These are phyloP conservation scores for Fusarium humuli DNA, from an alignment of 2,329 filamentous ascomycete genomes.

Conservation along the genomic window DNA sequence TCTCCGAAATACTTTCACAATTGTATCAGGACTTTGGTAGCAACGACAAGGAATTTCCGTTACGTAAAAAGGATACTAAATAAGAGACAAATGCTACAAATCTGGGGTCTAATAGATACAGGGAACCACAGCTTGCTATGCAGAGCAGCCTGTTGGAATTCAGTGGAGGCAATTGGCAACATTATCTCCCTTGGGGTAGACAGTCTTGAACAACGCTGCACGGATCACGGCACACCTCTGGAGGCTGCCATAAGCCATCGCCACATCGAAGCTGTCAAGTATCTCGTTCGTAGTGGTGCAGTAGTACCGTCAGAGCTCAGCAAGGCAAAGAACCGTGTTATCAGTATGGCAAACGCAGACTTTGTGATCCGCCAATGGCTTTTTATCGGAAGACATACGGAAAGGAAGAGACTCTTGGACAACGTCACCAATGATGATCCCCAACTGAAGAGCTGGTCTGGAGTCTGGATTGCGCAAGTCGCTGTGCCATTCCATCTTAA, in stretches of 20 bases:
- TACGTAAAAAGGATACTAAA: neutral
- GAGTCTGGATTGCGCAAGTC: neutral
- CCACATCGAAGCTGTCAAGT: neutral
- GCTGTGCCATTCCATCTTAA: accelerated
- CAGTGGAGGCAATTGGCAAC: neutral
- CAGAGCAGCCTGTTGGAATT: neutral
- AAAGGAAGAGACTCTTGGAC: accelerated
- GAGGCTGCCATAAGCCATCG: neutral
- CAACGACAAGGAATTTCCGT: accelerated
- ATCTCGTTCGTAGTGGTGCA: neutral
- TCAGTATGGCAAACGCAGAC: neutral
- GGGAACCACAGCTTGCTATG: neutral
- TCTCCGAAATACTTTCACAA: neutral
- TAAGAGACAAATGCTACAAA: neutral
- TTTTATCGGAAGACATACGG: neutral
- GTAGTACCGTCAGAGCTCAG: accelerated
- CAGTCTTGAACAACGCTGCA: neutral
- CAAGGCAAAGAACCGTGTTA: accelerated
- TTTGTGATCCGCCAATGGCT: neutral
- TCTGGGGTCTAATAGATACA: neutral
- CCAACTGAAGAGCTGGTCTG: neutral
- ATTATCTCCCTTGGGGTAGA: neutral
- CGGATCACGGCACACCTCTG: neutral
- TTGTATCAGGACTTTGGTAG: accelerated
- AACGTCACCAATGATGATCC: accelerated